phyloP scores from a whole-genome alignment of 345 rosid genomes.

The Acer campestre region DNA sequence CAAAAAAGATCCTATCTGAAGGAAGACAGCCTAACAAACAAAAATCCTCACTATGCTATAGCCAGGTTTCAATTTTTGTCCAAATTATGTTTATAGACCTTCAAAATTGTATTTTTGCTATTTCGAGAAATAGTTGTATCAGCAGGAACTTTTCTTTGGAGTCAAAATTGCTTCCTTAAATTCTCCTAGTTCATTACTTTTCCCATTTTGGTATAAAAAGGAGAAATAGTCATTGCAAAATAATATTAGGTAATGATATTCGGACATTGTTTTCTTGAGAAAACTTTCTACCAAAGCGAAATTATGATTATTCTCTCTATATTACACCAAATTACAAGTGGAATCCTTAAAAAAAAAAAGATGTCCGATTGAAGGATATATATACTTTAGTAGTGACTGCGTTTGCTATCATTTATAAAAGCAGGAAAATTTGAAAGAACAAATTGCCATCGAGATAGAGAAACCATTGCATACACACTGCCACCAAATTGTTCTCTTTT shows the following conservation, averaged over 20 bases:
- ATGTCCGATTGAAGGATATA: neutral
- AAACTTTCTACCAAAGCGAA: neutral
- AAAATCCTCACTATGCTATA: neutral
- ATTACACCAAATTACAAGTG: conserved; percentile 9
- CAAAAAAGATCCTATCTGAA: neutral
- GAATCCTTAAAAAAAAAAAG: neutral
- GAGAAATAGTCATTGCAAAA: neutral
- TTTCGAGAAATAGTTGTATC: neutral
- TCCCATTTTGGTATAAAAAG: neutral
- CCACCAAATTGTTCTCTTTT: neutral
- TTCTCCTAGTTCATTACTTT: neutral
- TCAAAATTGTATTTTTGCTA: neutral
- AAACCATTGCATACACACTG: neutral
- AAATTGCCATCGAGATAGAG: neutral
- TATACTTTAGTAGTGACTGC: neutral
- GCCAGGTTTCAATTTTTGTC: no score
- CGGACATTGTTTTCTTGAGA: neutral
- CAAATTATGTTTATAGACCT: no score
- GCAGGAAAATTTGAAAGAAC: neutral
- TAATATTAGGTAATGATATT: neutral
- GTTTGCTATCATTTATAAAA: neutral
- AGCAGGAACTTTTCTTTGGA: neutral
- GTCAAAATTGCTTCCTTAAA: neutral
- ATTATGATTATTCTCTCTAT: neutral
- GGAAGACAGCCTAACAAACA: neutral